Conservation (phyloP, 78 protist species). For the Emiliania huxleyi region DNA sequence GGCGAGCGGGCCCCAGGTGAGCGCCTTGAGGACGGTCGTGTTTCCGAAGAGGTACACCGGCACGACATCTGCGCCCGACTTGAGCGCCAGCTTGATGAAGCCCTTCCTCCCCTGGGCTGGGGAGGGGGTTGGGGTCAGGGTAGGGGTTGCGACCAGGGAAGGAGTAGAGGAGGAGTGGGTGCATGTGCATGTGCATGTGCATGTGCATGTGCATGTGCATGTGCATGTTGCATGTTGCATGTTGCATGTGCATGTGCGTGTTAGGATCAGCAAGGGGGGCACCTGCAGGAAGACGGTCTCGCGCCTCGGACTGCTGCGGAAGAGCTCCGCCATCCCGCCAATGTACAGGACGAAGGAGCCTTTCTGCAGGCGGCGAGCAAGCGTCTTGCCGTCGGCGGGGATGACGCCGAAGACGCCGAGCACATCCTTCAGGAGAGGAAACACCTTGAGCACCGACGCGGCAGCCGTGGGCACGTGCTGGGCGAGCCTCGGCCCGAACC, state of each 20-base stretch:
- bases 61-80: not conserved
- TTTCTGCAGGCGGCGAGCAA: not conserved
- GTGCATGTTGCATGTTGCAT: no score
- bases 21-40: not conserved
- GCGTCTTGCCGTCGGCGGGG: not conserved
- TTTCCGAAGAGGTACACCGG: constrained; percentile 1
- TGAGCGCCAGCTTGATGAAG: constrained; percentile 11
- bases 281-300: not conserved
- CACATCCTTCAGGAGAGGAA: not conserved
- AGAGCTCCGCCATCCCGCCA: constrained; percentile 17
- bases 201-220: no score
- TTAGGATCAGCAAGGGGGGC: no score
- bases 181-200: no score
- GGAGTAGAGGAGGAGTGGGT: no score
- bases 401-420: constrained; percentile 14
- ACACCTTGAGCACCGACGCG: not conserved
- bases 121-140: no score
- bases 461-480: not conserved
- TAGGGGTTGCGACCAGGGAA: no score
- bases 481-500: not conserved
- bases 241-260: no score
- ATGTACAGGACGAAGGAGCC: not conserved
- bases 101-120: no score
- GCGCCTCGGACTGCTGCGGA: not conserved
- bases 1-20: not conserved